Evolutionary conservation across 163 green algal species (phyloP).

Genomic region (Chlamydomonas reinhardtii): DNA sequence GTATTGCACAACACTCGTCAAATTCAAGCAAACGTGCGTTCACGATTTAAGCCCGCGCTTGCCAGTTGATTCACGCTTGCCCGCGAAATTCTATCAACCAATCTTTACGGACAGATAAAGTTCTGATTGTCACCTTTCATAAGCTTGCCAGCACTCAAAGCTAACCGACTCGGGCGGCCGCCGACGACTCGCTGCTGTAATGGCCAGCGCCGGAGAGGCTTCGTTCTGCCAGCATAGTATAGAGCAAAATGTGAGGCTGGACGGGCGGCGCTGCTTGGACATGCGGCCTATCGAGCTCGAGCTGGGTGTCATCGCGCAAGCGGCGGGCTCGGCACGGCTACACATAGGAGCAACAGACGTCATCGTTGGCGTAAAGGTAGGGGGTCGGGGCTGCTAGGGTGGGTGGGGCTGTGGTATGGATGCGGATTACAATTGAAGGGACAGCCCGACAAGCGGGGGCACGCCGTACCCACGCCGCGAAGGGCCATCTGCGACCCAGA

Average conservation of each 20-base stretch:
- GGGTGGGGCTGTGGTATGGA: too few species aligned
- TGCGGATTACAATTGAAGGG: too few species aligned
- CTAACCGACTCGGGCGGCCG: too few species aligned
- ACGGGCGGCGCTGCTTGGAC: constrained; percentile 70
- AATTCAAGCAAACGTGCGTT: too few species aligned
- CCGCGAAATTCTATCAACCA: neutral
- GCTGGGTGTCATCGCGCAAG: constrained; percentile 73
- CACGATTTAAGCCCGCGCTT: too few species aligned
- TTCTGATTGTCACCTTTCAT: too few species aligned
- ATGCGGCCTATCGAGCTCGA: constrained; percentile 73
- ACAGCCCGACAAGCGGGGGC: too few species aligned
- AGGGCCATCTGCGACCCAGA: too few species aligned
- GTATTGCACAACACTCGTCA: too few species aligned
- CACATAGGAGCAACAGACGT: constrained; percentile 79
- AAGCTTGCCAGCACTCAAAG: too few species aligned
- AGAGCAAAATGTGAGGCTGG: constrained; percentile 67
- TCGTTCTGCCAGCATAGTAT: constrained; percentile 72
- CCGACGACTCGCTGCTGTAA: neutral
- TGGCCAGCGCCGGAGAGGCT: constrained; percentile 56
- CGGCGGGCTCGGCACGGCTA: constrained; percentile 77
- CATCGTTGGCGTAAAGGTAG: constrained; percentile 81
- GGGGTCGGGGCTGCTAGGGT: neutral
- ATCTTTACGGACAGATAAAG: neutral
- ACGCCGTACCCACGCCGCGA: too few species aligned
- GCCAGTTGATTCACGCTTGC: too few species aligned